Evolutionary conservation across 2,329 filamentous ascomycete species (phyloP), one percentile per base, ranked within the genome.

Genomic region (Pseudopyricularia javanii): DNA sequence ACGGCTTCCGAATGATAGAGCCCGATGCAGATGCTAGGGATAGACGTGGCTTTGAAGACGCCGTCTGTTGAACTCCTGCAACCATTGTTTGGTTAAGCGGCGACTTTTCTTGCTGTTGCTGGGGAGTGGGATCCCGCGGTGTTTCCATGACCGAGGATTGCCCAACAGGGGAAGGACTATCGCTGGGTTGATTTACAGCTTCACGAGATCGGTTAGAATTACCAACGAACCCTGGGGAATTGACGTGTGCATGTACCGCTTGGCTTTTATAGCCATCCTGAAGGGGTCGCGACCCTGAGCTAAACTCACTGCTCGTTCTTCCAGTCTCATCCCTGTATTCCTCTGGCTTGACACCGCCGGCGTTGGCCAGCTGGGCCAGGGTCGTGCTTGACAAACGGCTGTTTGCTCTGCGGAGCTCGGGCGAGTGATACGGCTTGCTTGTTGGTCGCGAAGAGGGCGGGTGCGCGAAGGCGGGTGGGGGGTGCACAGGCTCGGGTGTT

Each of bases 341-440:
- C 48, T 70, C 63, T 17, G 50, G 50, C 40, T 45, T 45, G 49
- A 80, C 66, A 22, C 77, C 79, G 52, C 79, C 80, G 47, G 85
- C 86, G 58, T 84, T 85, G 32, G 81, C 82, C 64, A 97, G 75
- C 63, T 96, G 89, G 47, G 83, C 78, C 47, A 96, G 74, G 1
- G 91, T 97, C 1, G 82, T 83, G 59, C 76, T 79, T 26, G 93
- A 95, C 65, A 97, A 83, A 22, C 89, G 84, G 59, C 85, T 90
- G 59, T 89, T 93, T 51, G 87, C 88, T 57, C 83, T 83, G 56
- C 87, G 84, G 60, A 91, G 74, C 63, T 93, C 88, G 14, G 86
- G 80, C 30, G 88, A 84, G 54, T 88, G 81, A 59, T 86, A 82
- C 0, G 87, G 87, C 56, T 80, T 80, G 55, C 78, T 82, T 1